Evolutionary conservation across 768 basidiomycete species (phyloP), one percentile per base, ranked within the genome.

Genomic region (Termitomyces sp.): DNA sequence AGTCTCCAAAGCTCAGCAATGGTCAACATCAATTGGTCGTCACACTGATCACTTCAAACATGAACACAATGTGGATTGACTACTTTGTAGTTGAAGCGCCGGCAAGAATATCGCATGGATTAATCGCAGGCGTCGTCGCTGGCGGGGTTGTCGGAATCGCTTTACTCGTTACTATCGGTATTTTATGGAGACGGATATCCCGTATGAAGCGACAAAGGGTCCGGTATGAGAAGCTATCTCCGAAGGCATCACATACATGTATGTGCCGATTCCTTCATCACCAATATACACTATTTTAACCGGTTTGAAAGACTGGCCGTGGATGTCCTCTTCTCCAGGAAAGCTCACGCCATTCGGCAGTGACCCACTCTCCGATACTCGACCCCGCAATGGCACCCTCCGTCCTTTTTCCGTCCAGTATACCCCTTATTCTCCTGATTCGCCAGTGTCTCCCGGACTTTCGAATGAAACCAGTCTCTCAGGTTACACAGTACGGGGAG

Each of bases 31-130:
- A 55, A 31, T 20, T 59, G 4, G 34, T 59, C 37, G 54, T 55
- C 13, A 55, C 54, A 18, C 37, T 55, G 42, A 55, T 29, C 29
- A 41, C 51, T 41, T 33, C 51, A 20, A 42, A 49, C 36, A 54
- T 53, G 51, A 54, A 58, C 29, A 44, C 37, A 18, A 45, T 47
- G 39, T 58, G 57, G 57, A 53, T 58, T 20, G 57, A 58, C 18
- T 58, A 58, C n/a, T 26, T 58, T 24, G 9, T 54, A 42, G 36
- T 58, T 34, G 57, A 58, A 22, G 13, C 8, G n/a, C 2, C 46
- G 34, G n/a, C 34, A 15, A n/a, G 13, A 6, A 6, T 31, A 0
- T 15, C 51, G 28, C 51, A 37, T 47, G 57, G 45, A 28, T 12
- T 54, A 4, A 58, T 58, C 18, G 37, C 47, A 26, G 57, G 52